A percentile compares a stretch with the other conserved stretches of the same genome.
These are phyloP conservation scores for Kwoniella shivajii DNA, from an alignment of 1,284 basidiomycete genomes.

Conservation along the genomic window DNA sequence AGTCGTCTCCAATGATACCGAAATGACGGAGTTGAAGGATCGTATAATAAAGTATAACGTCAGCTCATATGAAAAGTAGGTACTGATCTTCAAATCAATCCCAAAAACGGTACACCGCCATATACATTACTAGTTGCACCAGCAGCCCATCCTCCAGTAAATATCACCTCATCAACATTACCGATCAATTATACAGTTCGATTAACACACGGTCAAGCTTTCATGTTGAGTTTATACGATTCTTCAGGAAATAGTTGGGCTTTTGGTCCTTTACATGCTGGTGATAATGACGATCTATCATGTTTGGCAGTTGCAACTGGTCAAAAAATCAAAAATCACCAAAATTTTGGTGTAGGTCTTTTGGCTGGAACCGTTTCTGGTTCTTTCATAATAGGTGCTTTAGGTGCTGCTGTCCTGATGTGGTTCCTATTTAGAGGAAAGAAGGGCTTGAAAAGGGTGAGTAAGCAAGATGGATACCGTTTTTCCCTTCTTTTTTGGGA, in stretches of 20 bases:
- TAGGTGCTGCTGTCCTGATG: slow-evolving; percentile 20
- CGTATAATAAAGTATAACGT: neutral
- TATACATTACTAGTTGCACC: slow-evolving; percentile 38
- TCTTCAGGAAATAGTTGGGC: slow-evolving; percentile 31
- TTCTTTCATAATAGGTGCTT: slow-evolving; percentile 27
- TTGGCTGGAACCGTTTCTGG: slow-evolving; percentile 27
- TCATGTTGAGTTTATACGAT: slow-evolving; percentile 35
- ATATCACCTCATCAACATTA: slow-evolving; percentile 28
- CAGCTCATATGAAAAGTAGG: slow-evolving; percentile 12
- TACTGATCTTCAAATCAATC: slow-evolving; percentile 34
- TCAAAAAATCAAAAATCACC: slow-evolving; percentile 2
- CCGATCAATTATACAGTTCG: slow-evolving; percentile 39
- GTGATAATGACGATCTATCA: slow-evolving; percentile 19
- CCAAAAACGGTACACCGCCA: slow-evolving; percentile 38
- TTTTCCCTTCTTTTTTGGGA: no score
- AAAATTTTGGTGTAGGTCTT: slow-evolving; percentile 10
- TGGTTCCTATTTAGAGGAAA: slow-evolving; percentile 10
- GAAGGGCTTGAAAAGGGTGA: slow-evolving; percentile 1
- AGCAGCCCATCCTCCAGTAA: slow-evolving; percentile 39
- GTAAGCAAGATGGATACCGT: no score
- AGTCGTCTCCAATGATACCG: no score
- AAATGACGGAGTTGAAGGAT: neutral
- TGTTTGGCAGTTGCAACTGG: slow-evolving; percentile 31
- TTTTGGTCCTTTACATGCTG: slow-evolving; percentile 36
- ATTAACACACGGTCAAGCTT: slow-evolving; percentile 38